These are phyloP conservation scores for Fraxinus platypoda DNA, from an alignment of 305 asterid genomes.

Conservation along the genomic window DNA sequence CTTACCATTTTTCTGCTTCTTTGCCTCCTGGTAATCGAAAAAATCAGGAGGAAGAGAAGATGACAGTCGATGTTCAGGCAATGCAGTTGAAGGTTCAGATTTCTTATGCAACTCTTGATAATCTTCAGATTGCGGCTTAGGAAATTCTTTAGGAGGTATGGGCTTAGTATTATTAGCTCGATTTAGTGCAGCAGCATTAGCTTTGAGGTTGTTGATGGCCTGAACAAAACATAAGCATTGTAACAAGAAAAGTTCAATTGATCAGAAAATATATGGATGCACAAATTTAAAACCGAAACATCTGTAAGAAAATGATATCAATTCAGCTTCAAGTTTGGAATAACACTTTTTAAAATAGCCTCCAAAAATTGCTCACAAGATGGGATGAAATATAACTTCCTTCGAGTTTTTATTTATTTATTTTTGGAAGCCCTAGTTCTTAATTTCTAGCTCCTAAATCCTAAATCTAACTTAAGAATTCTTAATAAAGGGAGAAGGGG, in stretches of 20 bases:
- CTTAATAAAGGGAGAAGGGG: not conserved
- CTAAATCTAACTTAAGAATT: not conserved
- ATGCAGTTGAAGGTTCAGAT: constrained; percentile 43
- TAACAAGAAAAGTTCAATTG: constrained; percentile 12
- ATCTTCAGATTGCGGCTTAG: constrained; percentile 45
- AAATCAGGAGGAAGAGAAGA: constrained; percentile 72
- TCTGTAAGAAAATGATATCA: not conserved
- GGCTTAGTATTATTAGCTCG: constrained; percentile 38
- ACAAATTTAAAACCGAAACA: not conserved
- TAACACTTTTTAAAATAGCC: not conserved
- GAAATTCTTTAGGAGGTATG: constrained; percentile 45
- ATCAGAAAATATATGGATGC: constrained; percentile 5
- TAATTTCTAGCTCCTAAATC: constrained; percentile 12
- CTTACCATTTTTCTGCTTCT: constrained; percentile 74
- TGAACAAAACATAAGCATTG: constrained; percentile 33
- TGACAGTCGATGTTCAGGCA: constrained; percentile 41
- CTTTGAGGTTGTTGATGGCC: constrained; percentile 76
- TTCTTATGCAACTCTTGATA: constrained; percentile 32
- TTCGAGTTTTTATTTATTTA: not conserved
- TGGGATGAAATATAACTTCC: not conserved
- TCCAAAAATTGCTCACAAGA: not conserved
- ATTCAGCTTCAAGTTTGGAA: not conserved
- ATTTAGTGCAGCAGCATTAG: constrained; percentile 61
- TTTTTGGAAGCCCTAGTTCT: not conserved
- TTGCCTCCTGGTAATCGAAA: constrained; percentile 60